Conservation (phyloP, 2,329 filamentous ascomycete genomes). For the Dothiorella sarmentorum region DNA sequence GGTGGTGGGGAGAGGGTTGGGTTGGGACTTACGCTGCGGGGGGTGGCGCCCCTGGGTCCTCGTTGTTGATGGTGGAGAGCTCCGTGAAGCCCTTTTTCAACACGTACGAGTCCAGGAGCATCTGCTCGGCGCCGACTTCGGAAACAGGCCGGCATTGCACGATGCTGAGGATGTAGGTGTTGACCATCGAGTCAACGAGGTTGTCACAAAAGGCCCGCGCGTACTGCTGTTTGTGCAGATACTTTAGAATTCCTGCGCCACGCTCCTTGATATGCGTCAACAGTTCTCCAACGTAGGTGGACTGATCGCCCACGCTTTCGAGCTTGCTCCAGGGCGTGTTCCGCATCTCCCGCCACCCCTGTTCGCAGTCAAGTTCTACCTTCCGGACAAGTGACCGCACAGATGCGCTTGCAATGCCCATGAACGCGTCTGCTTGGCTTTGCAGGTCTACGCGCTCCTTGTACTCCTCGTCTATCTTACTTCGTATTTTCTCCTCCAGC, state of each 20-base stretch:
- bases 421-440: conserved; percentile 89
- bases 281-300: conserved; percentile 82
- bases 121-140: conserved; percentile 94
- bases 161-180: conserved; percentile 75
- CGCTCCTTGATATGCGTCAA: conserved; percentile 68
- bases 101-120: conserved; percentile 93
- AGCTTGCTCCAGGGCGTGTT: conserved; percentile 94
- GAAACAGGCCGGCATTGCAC: conserved; percentile 88
- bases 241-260: conserved; percentile 68
- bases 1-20: conserved; percentile 23
- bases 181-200: conserved; percentile 82
- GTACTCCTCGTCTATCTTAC: conserved; percentile 78
- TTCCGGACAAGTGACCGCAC: conserved; percentile 79
- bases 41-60: conserved; percentile 56
- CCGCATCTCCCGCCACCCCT: conserved; percentile 93
- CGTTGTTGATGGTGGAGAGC: conserved; percentile 58
- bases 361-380: conserved; percentile 78
- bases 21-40: conserved; percentile 42
- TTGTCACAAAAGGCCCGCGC: conserved; percentile 93
- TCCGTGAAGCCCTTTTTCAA: conserved; percentile 75
- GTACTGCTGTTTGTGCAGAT: conserved; percentile 88
- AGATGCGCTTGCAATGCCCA: conserved; percentile 87
- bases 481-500: conserved; percentile 90
- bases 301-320: conserved; percentile 90
- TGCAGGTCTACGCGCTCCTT: conserved; percentile 76